phyloP scores from a whole-genome alignment of 2,329 filamentous ascomycete genomes.

The Alternaria sp. region DNA sequence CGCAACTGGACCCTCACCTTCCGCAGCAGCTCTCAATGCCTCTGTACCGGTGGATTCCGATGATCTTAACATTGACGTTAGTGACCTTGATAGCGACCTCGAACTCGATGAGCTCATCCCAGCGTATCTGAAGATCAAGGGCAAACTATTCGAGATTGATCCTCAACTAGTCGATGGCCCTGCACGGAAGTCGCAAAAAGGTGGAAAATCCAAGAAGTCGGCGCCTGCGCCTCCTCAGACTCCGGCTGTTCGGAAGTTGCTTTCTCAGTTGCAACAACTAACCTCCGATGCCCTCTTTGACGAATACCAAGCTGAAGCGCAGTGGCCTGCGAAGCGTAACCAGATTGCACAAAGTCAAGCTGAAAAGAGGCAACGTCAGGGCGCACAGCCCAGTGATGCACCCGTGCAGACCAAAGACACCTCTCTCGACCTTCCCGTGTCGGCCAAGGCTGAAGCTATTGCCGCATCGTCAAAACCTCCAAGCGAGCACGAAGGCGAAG shows the following conservation, averaged over 20 bases:
- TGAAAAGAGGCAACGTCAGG: slow-evolving; percentile 24
- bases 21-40: slow-evolving; percentile 1
- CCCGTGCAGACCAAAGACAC: background rate
- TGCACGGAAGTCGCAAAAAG: slow-evolving; percentile 39
- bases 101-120: slow-evolving; percentile 65
- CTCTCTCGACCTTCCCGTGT: background rate
- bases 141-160: slow-evolving; percentile 55
- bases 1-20: background rate
- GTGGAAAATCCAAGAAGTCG: slow-evolving; percentile 24
- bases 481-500: slow-evolving; percentile 48
- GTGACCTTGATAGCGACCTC: slow-evolving; percentile 58
- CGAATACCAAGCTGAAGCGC: slow-evolving; percentile 52
- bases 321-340: slow-evolving; percentile 54
- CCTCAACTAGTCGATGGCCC: slow-evolving; percentile 63
- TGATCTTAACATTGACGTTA: slow-evolving; percentile 49
- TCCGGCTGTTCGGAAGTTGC: slow-evolving; percentile 67
- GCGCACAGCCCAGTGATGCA: background rate
- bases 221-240: slow-evolving; percentile 29
- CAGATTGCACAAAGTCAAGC: slow-evolving; percentile 51
- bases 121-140: slow-evolving; percentile 77
- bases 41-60: slow-evolving; percentile 16
- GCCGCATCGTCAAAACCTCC: background rate
- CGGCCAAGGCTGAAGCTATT: background rate
- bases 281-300: slow-evolving; percentile 67
- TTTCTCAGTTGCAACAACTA: slow-evolving; percentile 76